Base-by-base conservation (phyloP, 306 rosid genomes). In the Inga laurina region DNA sequence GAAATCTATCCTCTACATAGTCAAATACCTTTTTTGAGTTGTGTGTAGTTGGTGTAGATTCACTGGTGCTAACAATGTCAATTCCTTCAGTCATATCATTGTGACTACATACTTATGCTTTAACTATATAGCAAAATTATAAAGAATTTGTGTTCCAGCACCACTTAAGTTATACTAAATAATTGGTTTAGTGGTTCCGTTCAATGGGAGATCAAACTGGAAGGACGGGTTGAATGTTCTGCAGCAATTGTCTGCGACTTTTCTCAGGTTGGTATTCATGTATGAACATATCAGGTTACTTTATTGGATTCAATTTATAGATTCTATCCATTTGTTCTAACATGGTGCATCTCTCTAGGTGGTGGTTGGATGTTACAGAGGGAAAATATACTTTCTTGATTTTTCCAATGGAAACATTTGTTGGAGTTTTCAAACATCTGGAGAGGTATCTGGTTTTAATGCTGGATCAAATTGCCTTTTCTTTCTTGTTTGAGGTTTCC, bases 311-410 rank as follows among this genome's bases (percentile, higher is more conserved):
- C 75, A 69, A 27, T 45, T 75, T 65, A 39, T 72, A 18, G 74
- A 75, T 14, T 62, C 62, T 76, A 69, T 68, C 41, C 65, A 69
- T 72, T 69, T 86, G 72, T 86, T 76, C 89, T 84, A 72, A 79
- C 78, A 22, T 21, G 21, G 51, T 68, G 52, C 72, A 61, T 79
- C 79, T 81, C 37, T 81, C 72, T 86, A 95, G 98, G 97, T 95
- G 62, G 97, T 95, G 75, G 97, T 95, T 76, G 98, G 98, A 79
- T 91, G 98, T 85, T 95, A 93, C 91, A 77, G 83, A 83, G 98
- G 98, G 69, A 95, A 91, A 72, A 87, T 95, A 67, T 92, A 95
- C 86, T 95, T 95, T 77, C 92, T 95, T 76, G 97, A 93, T 79
- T 88, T 84, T 84, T 88, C 78, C 68, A 85, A 83, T 72, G 98